These are phyloP conservation scores for Asclepias syriaca DNA, from an alignment of 257 asterid genomes.

Conservation along the genomic window DNA sequence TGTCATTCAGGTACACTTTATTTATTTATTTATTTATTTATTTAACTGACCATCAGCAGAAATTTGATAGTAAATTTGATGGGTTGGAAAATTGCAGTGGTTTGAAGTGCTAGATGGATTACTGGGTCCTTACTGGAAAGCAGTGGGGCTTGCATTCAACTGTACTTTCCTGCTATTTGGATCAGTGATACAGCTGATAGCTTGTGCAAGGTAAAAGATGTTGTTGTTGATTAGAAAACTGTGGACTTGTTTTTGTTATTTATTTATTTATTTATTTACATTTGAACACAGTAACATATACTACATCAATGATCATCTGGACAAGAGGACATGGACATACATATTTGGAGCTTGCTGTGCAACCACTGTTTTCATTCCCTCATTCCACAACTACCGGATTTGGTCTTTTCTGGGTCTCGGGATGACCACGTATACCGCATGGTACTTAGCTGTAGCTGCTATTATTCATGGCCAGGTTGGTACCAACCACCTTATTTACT, in stretches of 20 bases:
- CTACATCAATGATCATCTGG: constrained; percentile 84
- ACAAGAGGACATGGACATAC: constrained; percentile 98
- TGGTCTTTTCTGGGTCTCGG: constrained; percentile 98
- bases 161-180: constrained; percentile 96
- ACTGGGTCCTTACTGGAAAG: constrained; percentile 97
- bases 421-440: constrained; percentile 96
- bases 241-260: background rate
- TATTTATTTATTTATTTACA: background rate
- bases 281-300: constrained; percentile 79
- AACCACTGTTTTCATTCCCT: constrained; percentile 94
- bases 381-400: constrained; percentile 88
- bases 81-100: constrained; percentile 48
- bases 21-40: background rate
- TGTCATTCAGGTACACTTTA: constrained; percentile 68
- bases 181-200: constrained; percentile 94
- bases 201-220: constrained; percentile 87
- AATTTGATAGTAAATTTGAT: no score
- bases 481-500: constrained; percentile 4
- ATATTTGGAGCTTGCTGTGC: constrained; percentile 99
- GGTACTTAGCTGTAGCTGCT: constrained; percentile 81
- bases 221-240: no score
- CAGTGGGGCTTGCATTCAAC: constrained; percentile 84
- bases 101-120: constrained; percentile 94
- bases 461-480: constrained; percentile 80
- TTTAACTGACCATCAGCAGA: background rate